Base-by-base conservation (phyloP, 331 rosid genomes). In the Acacia concinna region DNA sequence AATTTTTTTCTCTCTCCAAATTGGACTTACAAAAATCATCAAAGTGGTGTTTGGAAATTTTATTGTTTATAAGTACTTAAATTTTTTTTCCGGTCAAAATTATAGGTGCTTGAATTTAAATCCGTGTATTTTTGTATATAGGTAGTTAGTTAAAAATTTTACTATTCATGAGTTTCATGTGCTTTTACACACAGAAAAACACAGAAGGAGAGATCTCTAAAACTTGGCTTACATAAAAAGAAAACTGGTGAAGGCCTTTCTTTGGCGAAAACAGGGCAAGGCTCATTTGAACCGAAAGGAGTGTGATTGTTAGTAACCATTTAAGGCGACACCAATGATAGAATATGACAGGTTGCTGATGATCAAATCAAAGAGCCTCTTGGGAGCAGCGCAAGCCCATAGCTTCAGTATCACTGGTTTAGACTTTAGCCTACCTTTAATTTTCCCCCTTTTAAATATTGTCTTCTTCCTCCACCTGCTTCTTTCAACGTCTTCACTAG, bases 391-490 rank as follows among this genome's bases (percentile, higher is more conserved):
- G 34, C 79, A 47, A 17, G 11, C 15, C 3, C 20, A 62, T 62
- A 20, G 68, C 41, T 63, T 62, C 34, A 15, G 15, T 35, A 52
- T 51, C 7, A 0, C 11, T 51, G 1, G 3, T 51, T 21, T 52
- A 1, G 12, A 7, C 7, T 51, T 21, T 52, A 1, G 12, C 21
- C 7, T 44, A 21, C 73, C 76, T 81, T 68, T 68, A 62, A 51
- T 38, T 77, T 81, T 76, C 86, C 37, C 7, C 4, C 0, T 18
- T 56, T 73, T 65, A 35, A 65, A 66, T 77, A 47, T 52, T 2
- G 46, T 78, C 41, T 57, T 79, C 71, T 81, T 75, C 75, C 84
- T 43, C 51, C 0, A 68, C 68, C 85, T 49, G 71, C 81, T 47
- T 85, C 60, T 10, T 54, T 23, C 63, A 56, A 9, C 8, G 11